A percentile compares a stretch with the other conserved stretches of the same genome.
phyloP scores from a whole-genome alignment of 2,329 filamentous ascomycete species.

The Aspergillus awamori region DNA sequence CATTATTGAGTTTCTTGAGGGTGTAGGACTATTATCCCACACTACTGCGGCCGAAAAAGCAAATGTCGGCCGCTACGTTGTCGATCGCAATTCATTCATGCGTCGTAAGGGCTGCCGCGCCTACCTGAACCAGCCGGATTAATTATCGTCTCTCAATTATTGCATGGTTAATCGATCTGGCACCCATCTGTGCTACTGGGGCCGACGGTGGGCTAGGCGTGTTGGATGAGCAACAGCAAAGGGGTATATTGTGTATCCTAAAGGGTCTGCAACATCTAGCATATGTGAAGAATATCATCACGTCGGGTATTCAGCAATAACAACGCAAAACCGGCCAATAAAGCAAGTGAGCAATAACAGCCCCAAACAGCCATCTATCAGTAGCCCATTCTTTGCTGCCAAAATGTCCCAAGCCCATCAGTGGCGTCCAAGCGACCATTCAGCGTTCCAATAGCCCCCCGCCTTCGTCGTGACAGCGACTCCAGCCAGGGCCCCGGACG shows the following conservation, averaged over 20 bases:
- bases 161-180: background rate
- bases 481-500: background rate
- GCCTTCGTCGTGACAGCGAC: background rate
- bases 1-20: background rate
- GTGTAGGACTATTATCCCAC: background rate
- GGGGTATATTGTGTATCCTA: background rate
- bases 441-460: too few species aligned
- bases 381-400: slow-evolving; percentile 30
- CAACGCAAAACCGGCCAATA: background rate
- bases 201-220: background rate
- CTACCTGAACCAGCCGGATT: background rate
- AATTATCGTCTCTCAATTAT: slow-evolving; percentile 6
- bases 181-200: slow-evolving; percentile 4
- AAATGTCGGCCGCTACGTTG: background rate
- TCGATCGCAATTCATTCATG: slow-evolving; percentile 2
- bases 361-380: slow-evolving; percentile 12
- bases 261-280: background rate
- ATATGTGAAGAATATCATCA: background rate
- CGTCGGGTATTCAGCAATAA: background rate
- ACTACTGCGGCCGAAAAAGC: slow-evolving; percentile 10
- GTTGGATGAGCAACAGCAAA: background rate
- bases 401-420: slow-evolving; percentile 21
- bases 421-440: background rate
- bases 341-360: background rate
- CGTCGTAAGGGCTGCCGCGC: background rate